Percentiles rank a stretch among this genome's conserved stretches.
phyloP scores from a whole-genome alignment of 495 filamentous ascomycete genomes.

The Penicillium steckii region DNA sequence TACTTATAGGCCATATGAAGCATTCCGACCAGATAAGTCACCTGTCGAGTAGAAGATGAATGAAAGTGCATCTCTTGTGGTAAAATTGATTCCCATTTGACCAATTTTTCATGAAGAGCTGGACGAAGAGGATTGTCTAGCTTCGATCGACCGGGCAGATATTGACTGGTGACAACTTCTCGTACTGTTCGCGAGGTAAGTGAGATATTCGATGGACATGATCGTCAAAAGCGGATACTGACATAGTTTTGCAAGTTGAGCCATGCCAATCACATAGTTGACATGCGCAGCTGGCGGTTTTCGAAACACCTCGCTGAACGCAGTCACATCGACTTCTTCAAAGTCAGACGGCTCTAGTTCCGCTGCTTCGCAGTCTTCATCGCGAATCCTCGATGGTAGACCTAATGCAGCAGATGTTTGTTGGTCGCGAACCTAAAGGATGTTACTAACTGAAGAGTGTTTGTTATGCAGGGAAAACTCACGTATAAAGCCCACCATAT shows the following conservation, averaged over 20 bases:
- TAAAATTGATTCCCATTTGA: slow-evolving; percentile 35
- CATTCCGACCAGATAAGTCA: slow-evolving; percentile 39
- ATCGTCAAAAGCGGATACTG: slow-evolving; percentile 3
- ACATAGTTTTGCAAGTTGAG: slow-evolving; percentile 39
- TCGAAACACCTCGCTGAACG: slow-evolving; percentile 28
- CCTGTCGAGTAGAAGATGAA: slow-evolving; percentile 21
- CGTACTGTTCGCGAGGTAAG: slow-evolving; percentile 31
- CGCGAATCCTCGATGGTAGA: slow-evolving; percentile 40
- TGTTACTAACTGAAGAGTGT: background rate
- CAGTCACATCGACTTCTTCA: slow-evolving; percentile 27
- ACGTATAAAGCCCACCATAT: slow-evolving; percentile 53
- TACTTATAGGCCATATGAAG: slow-evolving; percentile 48
- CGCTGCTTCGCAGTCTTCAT: slow-evolving; percentile 47
- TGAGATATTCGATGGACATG: background rate
- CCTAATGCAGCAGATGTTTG: slow-evolving; percentile 41
- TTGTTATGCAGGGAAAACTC: slow-evolving; percentile 1
- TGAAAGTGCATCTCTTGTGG: slow-evolving; percentile 34
- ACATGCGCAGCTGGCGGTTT: slow-evolving; percentile 30
- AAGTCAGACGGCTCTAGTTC: slow-evolving; percentile 39
- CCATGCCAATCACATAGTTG: slow-evolving; percentile 43
- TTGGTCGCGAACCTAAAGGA: slow-evolving; percentile 36
- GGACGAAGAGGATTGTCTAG: slow-evolving; percentile 27
- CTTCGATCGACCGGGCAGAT: slow-evolving; percentile 32
- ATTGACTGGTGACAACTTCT: slow-evolving; percentile 40
- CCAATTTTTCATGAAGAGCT: slow-evolving; percentile 29